Evolutionary conservation across 2,329 filamentous ascomycete genomes (phyloP).

Genomic region (Anthostomella pinea): DNA sequence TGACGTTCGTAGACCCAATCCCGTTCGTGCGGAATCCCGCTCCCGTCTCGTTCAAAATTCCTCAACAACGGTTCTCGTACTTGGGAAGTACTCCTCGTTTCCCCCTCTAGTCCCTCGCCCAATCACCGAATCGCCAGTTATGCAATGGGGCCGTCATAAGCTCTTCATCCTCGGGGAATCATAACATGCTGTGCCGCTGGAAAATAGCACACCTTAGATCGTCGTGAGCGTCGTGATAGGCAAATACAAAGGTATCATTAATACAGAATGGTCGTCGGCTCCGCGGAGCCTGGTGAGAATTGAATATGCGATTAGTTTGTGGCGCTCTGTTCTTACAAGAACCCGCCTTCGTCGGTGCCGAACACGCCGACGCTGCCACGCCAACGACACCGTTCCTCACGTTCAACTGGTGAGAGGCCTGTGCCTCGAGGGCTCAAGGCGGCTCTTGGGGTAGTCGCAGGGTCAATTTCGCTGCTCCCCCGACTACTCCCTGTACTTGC

Average conservation of each 20-base stretch:
- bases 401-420: conserved; percentile 35
- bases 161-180: not conserved
- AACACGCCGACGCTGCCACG: conserved; percentile 55
- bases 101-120: too few relatives aligned
- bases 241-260: not conserved
- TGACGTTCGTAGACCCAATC: too few relatives aligned
- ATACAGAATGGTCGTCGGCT: not conserved
- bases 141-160: not conserved
- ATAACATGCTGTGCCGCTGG: not conserved
- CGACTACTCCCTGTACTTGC: conserved; percentile 47
- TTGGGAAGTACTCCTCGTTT: not conserved
- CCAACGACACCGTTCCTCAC: conserved; percentile 53
- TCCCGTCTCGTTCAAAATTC: too few relatives aligned
- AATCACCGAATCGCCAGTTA: not conserved
- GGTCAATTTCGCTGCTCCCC: conserved; percentile 46
- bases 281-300: not conserved
- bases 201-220: not conserved
- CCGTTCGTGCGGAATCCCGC: too few relatives aligned
- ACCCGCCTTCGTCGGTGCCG: conserved; percentile 48
- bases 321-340: too few relatives aligned
- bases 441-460: conserved; percentile 35
- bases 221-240: conserved; percentile 1
- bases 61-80: not conserved
- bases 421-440: conserved; percentile 31
- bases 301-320: too few relatives aligned